Percentiles rank a stretch among this genome's conserved stretches.
Conservation (phyloP, 169 alveolate genomes). For the Cryptosporidium parvum region DNA sequence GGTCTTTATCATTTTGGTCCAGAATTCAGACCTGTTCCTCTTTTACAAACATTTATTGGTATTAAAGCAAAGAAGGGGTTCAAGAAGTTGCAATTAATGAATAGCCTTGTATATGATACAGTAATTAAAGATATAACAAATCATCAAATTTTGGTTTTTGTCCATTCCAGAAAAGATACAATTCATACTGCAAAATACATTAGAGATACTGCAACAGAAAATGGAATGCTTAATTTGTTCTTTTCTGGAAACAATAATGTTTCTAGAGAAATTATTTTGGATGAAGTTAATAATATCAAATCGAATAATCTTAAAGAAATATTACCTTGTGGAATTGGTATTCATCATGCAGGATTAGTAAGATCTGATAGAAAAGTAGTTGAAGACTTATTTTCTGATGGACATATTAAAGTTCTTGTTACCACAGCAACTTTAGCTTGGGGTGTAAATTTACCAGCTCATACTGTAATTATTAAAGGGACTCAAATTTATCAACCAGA, state of each 20-base stretch:
- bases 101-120: constrained; percentile 94
- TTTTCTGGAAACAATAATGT: constrained; percentile 89
- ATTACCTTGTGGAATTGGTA: constrained; percentile 97
- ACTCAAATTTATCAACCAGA: constrained; percentile 98
- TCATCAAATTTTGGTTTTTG: constrained; percentile 96
- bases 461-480: constrained; percentile 99
- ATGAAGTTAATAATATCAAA: constrained; percentile 88
- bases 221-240: constrained; percentile 88
- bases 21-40: constrained; percentile 98
- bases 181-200: constrained; percentile 94
- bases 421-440: constrained; percentile 99
- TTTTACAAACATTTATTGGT: constrained; percentile 96
- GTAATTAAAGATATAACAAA: constrained; percentile 87
- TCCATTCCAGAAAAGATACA: constrained; percentile 99
- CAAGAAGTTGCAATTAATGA: constrained; percentile 94
- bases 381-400: constrained; percentile 97
- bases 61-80: constrained; percentile 98
- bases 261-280: constrained; percentile 90
- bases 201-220: constrained; percentile 91
- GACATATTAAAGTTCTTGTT: constrained; percentile 95
- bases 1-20: constrained; percentile 97
- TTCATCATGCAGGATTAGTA: constrained; percentile 99
- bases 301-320: constrained; percentile 94
- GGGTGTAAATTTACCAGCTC: constrained; percentile 99
- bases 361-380: constrained; percentile 96